Evolutionary conservation across 1,284 basidiomycete genomes (phyloP), one percentile per base, ranked within the genome.

Genomic region (Cutaneotrichosporon sp.): DNA sequence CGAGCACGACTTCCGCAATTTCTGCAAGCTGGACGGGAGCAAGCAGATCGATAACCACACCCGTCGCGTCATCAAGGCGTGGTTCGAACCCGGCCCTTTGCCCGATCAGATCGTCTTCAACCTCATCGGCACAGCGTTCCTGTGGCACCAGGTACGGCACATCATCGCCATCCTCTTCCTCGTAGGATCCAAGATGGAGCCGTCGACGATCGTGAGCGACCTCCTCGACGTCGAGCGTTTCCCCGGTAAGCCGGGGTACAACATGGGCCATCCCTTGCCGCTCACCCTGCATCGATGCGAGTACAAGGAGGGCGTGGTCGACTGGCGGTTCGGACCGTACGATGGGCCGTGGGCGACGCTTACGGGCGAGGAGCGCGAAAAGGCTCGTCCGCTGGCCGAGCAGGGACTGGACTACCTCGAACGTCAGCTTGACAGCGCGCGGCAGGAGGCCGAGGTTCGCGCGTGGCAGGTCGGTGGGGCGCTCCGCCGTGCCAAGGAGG

Each of bases 141-240:
- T 98, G 37, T 98, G 96, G 75, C 91, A 99, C 74, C 94, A 97
- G 78, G 96, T 98, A 11, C 82, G 94, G 37, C 90, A 97, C 70
- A 97, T 97, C 72, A 88, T 97, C 82, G 88, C 90, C 2, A 74
- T 96, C 43, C 79, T 98, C 14, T 89, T 98, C 74, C 82, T 97
- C 49, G 82, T 97, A 46, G 94, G 94, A 5, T 75, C 86, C 0
- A 81, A 86, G 0, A 79, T 93, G 34, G 96, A 99, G 70, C 65
- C 76, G 1, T 87, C 90, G 0, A 77, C 77, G 4, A 76, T 96
- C 50, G 77, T 97, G 17, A 78, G 82, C 16, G 79, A 85, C 11
- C 78, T 98, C 19, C 78, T 97, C 66, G 88, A 97, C 52, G 56
- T 61, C 1, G 52, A 61, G n/a, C 62, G 54, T 22, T 68, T 56